Percentiles rank a stretch among this genome's conserved stretches.
Evolutionary conservation across 352 stramenopile species (phyloP).

Genomic region (Poterioochromonas sp.): DNA sequence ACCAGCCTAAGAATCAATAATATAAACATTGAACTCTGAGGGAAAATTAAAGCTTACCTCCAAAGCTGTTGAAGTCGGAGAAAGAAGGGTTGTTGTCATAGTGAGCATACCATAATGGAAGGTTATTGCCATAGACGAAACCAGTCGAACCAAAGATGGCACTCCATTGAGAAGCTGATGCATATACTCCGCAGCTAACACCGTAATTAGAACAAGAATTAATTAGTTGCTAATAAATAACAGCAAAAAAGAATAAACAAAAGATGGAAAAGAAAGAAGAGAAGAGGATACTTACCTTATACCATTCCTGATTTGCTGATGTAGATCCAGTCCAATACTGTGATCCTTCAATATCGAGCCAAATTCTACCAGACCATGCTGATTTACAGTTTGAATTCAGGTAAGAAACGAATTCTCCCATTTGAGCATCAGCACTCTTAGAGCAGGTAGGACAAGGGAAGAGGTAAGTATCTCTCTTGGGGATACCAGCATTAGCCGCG

Average conservation of each 20-base stretch:
- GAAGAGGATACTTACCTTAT: conserved; percentile 12
- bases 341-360: conserved; percentile 26
- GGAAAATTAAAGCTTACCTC: too few species aligned
- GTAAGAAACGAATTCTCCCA: conserved; percentile 8
- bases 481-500: neutral
- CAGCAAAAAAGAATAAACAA: too few species aligned
- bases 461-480: conserved; percentile 12
- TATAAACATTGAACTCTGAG: too few species aligned
- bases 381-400: conserved; percentile 14
- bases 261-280: too few species aligned
- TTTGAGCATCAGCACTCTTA: conserved; percentile 17
- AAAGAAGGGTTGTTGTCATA: conserved; percentile 18
- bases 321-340: conserved; percentile 11
- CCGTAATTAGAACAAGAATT: neutral
- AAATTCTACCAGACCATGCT: conserved; percentile 15
- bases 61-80: conserved; percentile 10
- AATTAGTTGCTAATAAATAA: neutral
- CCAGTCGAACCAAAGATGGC: neutral
- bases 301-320: neutral
- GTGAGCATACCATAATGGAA: conserved; percentile 16
- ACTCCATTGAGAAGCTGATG: neutral
- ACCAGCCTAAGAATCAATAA: too few species aligned
- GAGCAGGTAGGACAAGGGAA: conserved; percentile 27
- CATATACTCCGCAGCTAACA: neutral
- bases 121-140: neutral